A percentile compares a stretch with the other conserved stretches of the same genome.
phyloP scores from a whole-genome alignment of 208 protist genomes.

The Leishmania lainsoni region DNA sequence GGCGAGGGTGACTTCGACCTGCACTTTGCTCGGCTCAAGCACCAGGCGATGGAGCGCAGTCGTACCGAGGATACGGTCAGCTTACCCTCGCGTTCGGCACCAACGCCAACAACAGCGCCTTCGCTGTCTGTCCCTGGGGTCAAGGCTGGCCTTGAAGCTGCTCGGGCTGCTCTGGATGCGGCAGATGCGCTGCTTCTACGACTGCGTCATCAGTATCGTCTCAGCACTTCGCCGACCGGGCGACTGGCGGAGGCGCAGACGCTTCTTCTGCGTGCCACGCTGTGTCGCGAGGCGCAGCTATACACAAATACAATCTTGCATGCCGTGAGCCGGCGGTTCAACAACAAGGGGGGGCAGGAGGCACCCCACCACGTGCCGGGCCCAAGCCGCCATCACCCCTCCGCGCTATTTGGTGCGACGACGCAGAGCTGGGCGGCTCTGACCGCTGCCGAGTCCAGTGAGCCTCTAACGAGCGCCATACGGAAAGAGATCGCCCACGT shows the following conservation, averaged over 20 bases:
- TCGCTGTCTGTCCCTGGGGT: not conserved
- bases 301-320: conserved; percentile 8
- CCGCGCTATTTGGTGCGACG: not conserved
- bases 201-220: conserved; percentile 12
- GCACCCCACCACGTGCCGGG: not conserved
- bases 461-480: not conserved
- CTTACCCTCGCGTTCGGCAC: not conserved
- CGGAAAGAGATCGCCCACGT: not conserved
- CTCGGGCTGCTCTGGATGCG: conserved; percentile 22
- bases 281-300: conserved; percentile 18
- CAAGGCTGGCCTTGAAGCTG: conserved; percentile 12
- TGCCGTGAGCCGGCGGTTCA: conserved; percentile 3
- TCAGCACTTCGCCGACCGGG: conserved; percentile 18
- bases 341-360: not conserved
- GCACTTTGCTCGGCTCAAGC: conserved; percentile 27
- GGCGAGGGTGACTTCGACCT: conserved; percentile 21
- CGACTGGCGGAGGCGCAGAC: conserved; percentile 25
- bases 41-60: conserved; percentile 21
- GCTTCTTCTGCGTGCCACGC: conserved; percentile 17
- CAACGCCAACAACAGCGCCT: not conserved
- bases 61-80: not conserved
- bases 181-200: conserved; percentile 19
- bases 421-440: conserved; percentile 11
- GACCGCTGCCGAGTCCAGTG: not conserved
- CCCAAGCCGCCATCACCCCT: not conserved